Conservation (phyloP, 352 stramenopile species). For the Nothophytophthora sp. region DNA sequence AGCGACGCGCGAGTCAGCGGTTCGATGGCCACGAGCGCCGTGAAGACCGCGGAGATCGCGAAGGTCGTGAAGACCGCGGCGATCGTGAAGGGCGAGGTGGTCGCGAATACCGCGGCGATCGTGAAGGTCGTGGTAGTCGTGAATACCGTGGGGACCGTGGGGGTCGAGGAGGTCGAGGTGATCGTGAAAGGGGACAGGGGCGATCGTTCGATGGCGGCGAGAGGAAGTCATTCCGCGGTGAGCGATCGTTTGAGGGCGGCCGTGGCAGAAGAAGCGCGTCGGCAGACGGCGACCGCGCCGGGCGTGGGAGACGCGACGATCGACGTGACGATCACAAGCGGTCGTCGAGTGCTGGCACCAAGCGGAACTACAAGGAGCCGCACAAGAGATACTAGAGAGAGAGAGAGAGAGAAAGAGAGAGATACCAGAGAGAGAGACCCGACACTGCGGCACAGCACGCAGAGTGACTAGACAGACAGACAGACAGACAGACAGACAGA, state of each 20-base stretch:
- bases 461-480: too few relatives aligned
- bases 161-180: too few relatives aligned
- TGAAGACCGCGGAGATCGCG: too few relatives aligned
- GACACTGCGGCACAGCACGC: too few relatives aligned
- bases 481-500: too few relatives aligned
- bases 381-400: slow-evolving; percentile 27
- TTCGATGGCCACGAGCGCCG: too few relatives aligned
- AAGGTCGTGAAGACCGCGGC: too few relatives aligned
- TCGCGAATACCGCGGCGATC: slow-evolving; percentile 2
- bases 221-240: not conserved
- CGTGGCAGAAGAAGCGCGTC: slow-evolving; percentile 6
- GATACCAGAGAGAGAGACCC: not conserved
- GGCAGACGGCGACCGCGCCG: slow-evolving; percentile 7
- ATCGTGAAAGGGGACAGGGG: slow-evolving; percentile 1
- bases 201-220: slow-evolving; percentile 16
- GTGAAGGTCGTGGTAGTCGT: not conserved
- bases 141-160: not conserved
- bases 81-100: too few relatives aligned
- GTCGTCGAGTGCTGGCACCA: slow-evolving; percentile 7
- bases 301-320: slow-evolving; percentile 2
- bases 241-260: slow-evolving; percentile 5
- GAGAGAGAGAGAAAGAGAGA: not conserved
- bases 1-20: not conserved
- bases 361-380: slow-evolving; percentile 27
- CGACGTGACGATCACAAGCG: slow-evolving; percentile 9